Evolutionary conservation across 208 protist genomes (phyloP).

Genomic region (Leptomonas pyrrhocoris): DNA sequence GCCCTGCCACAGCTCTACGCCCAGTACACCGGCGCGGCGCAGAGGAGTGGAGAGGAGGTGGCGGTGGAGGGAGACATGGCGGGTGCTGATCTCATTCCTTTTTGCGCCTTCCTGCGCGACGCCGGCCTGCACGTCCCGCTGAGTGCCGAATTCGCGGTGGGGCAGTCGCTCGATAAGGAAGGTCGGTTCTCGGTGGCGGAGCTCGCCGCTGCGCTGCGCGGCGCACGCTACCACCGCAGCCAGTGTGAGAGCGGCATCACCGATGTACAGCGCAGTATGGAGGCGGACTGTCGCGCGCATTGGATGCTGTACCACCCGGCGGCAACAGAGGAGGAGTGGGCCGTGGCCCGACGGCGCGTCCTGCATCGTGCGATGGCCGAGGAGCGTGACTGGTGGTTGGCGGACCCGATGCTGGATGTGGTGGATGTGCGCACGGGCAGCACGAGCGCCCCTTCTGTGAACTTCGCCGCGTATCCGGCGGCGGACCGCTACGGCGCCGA

Average conservation of each 20-base stretch:
- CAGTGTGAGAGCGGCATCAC: conserved; percentile 59
- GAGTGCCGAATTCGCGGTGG: conserved; percentile 73
- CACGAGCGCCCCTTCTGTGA: conserved; percentile 32
- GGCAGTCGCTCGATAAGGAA: conserved; percentile 66
- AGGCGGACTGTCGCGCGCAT: conserved; percentile 62
- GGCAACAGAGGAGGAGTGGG: conserved; percentile 81
- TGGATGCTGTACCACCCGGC: conserved; percentile 82
- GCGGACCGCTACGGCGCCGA: conserved; percentile 70
- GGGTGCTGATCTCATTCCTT: conserved; percentile 61
- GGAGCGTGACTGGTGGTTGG: conserved; percentile 86
- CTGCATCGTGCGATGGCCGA: conserved; percentile 58
- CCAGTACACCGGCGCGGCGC: conserved; percentile 45
- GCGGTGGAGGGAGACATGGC: conserved; percentile 25
- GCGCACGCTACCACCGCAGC: conserved; percentile 50
- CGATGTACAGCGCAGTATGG: conserved; percentile 50
- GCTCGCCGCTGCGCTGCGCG: conserved; percentile 48
- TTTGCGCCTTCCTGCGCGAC: conserved; percentile 73
- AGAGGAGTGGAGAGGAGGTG: conserved; percentile 14
- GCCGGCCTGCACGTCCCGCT: conserved; percentile 79
- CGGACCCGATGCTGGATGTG: conserved; percentile 79
- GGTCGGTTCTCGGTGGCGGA: conserved; percentile 56
- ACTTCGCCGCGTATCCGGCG: conserved; percentile 50
- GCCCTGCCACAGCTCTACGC: conserved; percentile 66
- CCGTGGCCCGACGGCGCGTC: conserved; percentile 56
- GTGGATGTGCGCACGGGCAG: conserved; percentile 49